Percentiles rank a stretch among this genome's conserved stretches.
These are phyloP conservation scores for Inga oerstediana DNA, from an alignment of 306 rosid species.

Conservation along the genomic window DNA sequence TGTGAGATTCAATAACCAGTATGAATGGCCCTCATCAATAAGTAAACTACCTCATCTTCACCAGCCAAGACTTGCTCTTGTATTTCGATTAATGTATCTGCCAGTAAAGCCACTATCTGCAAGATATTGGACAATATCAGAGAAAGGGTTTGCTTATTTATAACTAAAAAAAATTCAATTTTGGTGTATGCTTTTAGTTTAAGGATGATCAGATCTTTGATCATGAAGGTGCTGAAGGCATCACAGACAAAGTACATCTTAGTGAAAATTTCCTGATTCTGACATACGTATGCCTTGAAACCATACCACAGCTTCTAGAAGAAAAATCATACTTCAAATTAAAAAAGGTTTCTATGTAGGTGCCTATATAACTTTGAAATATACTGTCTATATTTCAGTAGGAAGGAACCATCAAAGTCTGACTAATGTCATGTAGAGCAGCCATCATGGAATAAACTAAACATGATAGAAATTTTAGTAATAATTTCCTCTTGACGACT, in stretches of 20 bases:
- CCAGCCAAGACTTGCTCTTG: constrained; percentile 79
- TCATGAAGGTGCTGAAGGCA: not conserved
- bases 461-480: not conserved
- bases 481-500: not conserved
- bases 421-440: not conserved
- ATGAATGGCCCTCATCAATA: constrained; percentile 10
- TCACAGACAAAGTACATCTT: constrained; percentile 1
- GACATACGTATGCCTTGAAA: not conserved
- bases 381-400: not conserved
- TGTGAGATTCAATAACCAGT: constrained; percentile 9
- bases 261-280: not conserved
- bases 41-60: constrained; percentile 61
- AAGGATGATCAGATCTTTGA: constrained; percentile 8
- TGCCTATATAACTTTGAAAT: not conserved
- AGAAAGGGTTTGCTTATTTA: not conserved
- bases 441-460: not conserved
- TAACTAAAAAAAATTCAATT: constrained; percentile 4
- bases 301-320: constrained; percentile 16
- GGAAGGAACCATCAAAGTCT: not conserved
- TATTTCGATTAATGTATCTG: constrained; percentile 83
- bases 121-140: constrained; percentile 18
- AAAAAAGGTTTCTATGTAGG: not conserved
- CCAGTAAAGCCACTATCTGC: constrained; percentile 86
- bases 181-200: not conserved
- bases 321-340: constrained; percentile 1